Conservation (phyloP, 2,329 filamentous ascomycete genomes). For the Paracoccidioides lutzii region DNA sequence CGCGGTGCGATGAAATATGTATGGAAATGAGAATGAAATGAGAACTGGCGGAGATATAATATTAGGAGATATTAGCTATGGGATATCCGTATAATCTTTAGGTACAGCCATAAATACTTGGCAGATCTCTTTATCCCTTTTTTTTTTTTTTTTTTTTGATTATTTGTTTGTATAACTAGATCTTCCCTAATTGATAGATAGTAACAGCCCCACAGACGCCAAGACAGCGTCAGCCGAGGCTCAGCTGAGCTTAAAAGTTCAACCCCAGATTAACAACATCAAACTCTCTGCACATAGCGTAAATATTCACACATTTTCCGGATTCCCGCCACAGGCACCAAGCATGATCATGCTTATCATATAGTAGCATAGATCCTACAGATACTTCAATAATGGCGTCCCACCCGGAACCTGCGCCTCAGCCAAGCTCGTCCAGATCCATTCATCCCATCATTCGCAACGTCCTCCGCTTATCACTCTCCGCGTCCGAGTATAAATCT, state of each 20-base stretch:
- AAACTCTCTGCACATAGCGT: too few relatives aligned
- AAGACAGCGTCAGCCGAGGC: background rate
- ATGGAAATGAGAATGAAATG: background rate
- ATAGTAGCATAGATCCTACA: background rate
- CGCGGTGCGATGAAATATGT: background rate
- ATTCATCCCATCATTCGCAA: slow-evolving; percentile 68
- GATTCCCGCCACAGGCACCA: too few relatives aligned
- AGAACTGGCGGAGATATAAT: background rate
- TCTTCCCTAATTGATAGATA: too few relatives aligned
- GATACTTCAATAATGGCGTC: background rate
- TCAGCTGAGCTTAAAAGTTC: too few relatives aligned
- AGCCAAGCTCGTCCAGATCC: slow-evolving; percentile 1
- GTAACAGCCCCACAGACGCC: background rate
- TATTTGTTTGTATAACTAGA: background rate
- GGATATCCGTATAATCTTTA: background rate
- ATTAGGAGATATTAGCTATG: background rate
- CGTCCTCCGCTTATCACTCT: slow-evolving; percentile 69
- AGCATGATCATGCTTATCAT: background rate
- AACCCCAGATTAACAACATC: background rate
- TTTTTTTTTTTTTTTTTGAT: background rate
- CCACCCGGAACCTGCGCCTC: background rate
- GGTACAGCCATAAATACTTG: too few relatives aligned
- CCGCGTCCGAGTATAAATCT: slow-evolving; percentile 72
- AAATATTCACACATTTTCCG: too few relatives aligned
- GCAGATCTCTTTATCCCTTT: too few relatives aligned